Conservation (phyloP, 2,329 filamentous ascomycete species). For the Hypoxylon rubiginosum region DNA sequence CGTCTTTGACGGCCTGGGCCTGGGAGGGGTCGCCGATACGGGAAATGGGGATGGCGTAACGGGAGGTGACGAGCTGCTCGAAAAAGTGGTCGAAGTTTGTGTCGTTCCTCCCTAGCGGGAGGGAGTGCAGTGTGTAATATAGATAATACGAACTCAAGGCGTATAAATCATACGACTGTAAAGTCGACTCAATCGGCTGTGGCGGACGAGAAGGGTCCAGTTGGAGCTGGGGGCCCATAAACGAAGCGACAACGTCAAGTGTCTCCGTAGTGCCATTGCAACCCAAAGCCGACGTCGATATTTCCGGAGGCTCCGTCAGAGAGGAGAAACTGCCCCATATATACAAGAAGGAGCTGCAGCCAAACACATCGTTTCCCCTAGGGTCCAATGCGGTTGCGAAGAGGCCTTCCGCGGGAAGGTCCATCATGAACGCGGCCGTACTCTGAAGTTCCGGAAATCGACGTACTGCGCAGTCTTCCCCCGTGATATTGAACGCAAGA, state of each 20-base stretch:
- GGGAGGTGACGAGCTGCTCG: background rate
- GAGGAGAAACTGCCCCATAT: background rate
- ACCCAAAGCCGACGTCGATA: background rate
- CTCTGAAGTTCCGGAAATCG: background rate
- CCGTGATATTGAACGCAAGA: background rate
- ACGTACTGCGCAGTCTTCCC: background rate
- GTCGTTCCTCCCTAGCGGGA: background rate
- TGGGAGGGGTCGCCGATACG: background rate
- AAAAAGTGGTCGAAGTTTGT: background rate
- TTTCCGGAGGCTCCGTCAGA: background rate
- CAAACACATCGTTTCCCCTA: background rate
- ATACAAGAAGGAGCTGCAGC: background rate
- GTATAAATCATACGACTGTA: background rate
- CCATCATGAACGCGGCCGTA: background rate
- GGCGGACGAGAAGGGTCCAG: conserved; percentile 1
- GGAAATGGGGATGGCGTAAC: conserved; percentile 1
- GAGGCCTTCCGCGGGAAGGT: background rate
- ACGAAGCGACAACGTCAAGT: background rate
- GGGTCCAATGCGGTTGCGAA: background rate
- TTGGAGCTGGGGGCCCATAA: conserved; percentile 1
- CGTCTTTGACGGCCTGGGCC: background rate
- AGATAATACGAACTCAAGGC: background rate
- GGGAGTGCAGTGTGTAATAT: background rate
- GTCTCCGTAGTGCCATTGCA: background rate
- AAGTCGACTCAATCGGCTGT: conserved; percentile 1